Base-by-base conservation (phyloP, 345 rosid genomes). In the Heritiera fomes region DNA sequence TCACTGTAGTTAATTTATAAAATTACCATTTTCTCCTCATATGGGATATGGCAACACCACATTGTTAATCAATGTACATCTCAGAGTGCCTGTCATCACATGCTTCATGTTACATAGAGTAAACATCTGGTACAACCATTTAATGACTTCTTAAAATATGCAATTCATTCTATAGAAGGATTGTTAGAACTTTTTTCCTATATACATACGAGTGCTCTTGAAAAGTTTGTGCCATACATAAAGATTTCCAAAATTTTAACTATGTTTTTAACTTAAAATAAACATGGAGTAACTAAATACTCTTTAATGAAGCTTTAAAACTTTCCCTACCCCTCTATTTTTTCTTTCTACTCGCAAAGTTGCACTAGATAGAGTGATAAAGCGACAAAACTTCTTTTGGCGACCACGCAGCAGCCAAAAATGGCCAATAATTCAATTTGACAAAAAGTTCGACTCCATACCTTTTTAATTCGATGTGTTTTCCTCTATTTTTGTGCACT, bases 281-380 rank as follows among this genome's bases (percentile, higher is more conserved):
- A 71, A 52, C 62, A 52, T 32, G 61, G 62, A 49, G 38, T 49
- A 12, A 53, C 28, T 17, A 34, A 8, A 50, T 53, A 50, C 45
- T 50, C 75, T 70, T 70, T 67, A 15, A 15, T 49, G 14, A 70
- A 70, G 59, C 74, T 70, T 53, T 71, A 71, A 32, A 30, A 45
- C 14, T 17, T 50, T 71, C 43, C 46, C 45, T 34, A 34, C 38
- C 38, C 61, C 15, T 12, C 49, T 17, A 34, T 34, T 34, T 34
- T 23, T 30, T 38, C 28, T 52, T 71, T 10, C 30, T 71, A 32
- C 46, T 18, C 8, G 46, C 30, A 17, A 52, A 15, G 75, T 34
- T 28, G 23, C 38, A 34, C 38, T 34, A 34, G 28, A 13, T 15
- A 72, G 62, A 34, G 18, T 32, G 14, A 52, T 4, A 52, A 71